Evolutionary conservation across 257 asterid genomes (phyloP).

Genomic region (Jaltomata sinuosa): DNA sequence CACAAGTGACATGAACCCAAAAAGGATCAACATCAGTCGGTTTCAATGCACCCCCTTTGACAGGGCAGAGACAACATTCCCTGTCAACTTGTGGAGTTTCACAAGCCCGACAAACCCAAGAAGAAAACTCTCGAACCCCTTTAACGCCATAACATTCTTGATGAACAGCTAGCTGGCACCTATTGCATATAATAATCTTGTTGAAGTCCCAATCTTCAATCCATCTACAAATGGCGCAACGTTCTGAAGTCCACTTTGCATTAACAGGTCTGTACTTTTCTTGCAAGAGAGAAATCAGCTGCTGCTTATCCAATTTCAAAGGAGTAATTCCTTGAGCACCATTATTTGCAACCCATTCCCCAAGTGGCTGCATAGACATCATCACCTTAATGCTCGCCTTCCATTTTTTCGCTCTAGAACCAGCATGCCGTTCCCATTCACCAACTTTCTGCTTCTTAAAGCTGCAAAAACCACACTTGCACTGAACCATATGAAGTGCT

Average conservation of each 20-base stretch:
- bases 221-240: slow-evolving; percentile 4
- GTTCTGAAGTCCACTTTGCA: neutral
- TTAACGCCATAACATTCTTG: slow-evolving; percentile 4
- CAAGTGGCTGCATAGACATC: neutral
- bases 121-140: neutral
- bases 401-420: slow-evolving; percentile 7
- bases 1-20: slow-evolving; percentile 7
- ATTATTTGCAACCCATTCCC: neutral
- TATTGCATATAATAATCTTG: slow-evolving; percentile 2
- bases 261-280: neutral
- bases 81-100: neutral
- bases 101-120: slow-evolving; percentile 3
- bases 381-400: slow-evolving; percentile 3
- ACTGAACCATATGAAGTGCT: slow-evolving; percentile 1
- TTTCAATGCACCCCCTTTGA: slow-evolving; percentile 1
- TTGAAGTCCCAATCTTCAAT: slow-evolving; percentile 3
- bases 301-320: neutral
- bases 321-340: neutral
- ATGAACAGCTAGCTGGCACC: slow-evolving; percentile 3
- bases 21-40: neutral
- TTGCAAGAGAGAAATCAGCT: neutral
- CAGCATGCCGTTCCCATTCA: slow-evolving; percentile 6
- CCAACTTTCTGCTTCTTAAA: neutral
- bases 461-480: neutral
- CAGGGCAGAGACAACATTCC: slow-evolving; percentile 4